These are phyloP conservation scores for Hypoxylon sp. DNA, from an alignment of 2,329 filamentous ascomycete genomes.

Conservation along the genomic window DNA sequence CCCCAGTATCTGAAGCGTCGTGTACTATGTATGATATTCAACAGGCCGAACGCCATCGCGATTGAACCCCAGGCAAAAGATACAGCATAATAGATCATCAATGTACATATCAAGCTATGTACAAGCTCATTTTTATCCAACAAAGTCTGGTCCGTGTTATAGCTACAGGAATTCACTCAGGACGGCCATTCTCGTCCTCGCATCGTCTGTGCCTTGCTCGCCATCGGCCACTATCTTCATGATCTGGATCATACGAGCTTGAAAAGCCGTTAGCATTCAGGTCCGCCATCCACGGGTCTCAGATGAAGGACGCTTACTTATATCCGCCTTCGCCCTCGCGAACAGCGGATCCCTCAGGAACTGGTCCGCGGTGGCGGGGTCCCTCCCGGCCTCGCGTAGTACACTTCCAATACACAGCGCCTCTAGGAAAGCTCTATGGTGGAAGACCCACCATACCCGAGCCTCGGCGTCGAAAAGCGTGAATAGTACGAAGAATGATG, in stretches of 20 bases:
- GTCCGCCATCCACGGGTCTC: background rate
- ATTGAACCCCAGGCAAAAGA: constrained; percentile 1
- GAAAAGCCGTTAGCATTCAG: constrained; percentile 28
- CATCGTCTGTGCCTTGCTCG: constrained; percentile 69
- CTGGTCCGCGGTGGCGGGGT: constrained; percentile 61
- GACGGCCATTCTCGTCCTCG: constrained; percentile 70
- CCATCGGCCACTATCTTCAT: constrained; percentile 70
- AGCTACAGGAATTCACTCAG: constrained; percentile 65
- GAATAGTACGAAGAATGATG: constrained; percentile 80
- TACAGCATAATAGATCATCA: constrained; percentile 7
- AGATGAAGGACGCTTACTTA: constrained; percentile 62
- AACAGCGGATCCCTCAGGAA: constrained; percentile 68
- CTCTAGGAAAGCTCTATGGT: constrained; percentile 84
- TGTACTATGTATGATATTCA: background rate
- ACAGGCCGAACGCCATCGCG: background rate
- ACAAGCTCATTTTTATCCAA: constrained; percentile 18
- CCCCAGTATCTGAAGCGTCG: background rate
- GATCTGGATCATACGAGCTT: constrained; percentile 74
- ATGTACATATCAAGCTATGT: constrained; percentile 29
- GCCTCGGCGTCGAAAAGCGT: constrained; percentile 77
- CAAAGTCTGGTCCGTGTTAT: constrained; percentile 5
- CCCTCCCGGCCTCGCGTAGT: constrained; percentile 64
- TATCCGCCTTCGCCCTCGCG: constrained; percentile 70
- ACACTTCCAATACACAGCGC: constrained; percentile 76
- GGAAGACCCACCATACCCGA: constrained; percentile 87